Evolutionary conservation across 768 basidiomycete genomes (phyloP).

Genomic region (Phylloporus sp.): DNA sequence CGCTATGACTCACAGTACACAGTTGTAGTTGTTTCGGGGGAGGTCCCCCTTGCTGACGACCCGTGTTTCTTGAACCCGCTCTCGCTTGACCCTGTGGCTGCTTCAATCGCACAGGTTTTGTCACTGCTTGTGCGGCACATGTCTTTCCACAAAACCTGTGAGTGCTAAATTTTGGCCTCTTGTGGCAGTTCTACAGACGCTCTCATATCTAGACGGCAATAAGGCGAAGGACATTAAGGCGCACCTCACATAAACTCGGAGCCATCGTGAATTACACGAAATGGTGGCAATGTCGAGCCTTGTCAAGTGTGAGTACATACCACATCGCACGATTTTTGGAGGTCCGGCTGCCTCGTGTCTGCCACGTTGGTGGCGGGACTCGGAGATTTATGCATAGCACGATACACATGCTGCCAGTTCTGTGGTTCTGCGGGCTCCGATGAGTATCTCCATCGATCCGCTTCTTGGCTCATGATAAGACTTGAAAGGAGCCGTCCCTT

Average conservation of each 20-base stretch:
- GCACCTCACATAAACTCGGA: slow-evolving; percentile 29
- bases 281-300: slow-evolving; percentile 5
- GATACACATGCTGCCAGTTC: slow-evolving; percentile 1
- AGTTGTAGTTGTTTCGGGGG: slow-evolving; percentile 21
- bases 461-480: slow-evolving; percentile 17
- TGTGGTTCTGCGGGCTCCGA: slow-evolving; percentile 2
- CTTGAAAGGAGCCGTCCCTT: neutral
- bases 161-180: slow-evolving; percentile 49
- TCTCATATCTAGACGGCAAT: slow-evolving; percentile 5
- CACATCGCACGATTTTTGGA: slow-evolving; percentile 5
- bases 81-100: slow-evolving; percentile 15
- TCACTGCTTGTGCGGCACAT: slow-evolving; percentile 43
- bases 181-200: slow-evolving; percentile 45
- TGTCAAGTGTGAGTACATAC: slow-evolving; percentile 12
- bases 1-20: slow-evolving; percentile 26
- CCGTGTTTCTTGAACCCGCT: slow-evolving; percentile 7
- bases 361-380: slow-evolving; percentile 19
- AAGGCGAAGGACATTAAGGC: slow-evolving; percentile 4
- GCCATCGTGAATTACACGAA: slow-evolving; percentile 24
- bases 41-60: slow-evolving; percentile 10
- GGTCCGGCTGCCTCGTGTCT: slow-evolving; percentile 21
- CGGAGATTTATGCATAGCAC: slow-evolving; percentile 3
- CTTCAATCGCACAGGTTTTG: slow-evolving; percentile 9
- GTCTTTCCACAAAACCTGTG: slow-evolving; percentile 58
- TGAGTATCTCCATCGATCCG: slow-evolving; percentile 11